Conservation (phyloP, 2,329 filamentous ascomycete genomes). For the Bertia moriformis region DNA sequence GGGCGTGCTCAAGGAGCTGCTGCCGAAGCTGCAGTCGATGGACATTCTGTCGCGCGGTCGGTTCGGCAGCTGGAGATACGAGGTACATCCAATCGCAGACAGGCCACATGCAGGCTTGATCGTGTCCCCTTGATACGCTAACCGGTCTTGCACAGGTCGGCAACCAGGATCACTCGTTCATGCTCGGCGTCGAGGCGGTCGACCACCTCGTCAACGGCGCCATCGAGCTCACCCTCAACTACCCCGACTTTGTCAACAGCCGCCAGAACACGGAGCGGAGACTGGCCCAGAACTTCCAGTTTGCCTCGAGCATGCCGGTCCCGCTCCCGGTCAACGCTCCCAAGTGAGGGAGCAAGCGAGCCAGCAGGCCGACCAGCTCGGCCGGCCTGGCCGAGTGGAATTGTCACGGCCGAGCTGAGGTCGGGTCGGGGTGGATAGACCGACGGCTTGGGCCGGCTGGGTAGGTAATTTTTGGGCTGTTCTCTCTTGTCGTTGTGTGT, state of each 20-base stretch:
- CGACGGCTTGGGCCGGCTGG: too few species aligned
- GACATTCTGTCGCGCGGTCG: conserved; percentile 91
- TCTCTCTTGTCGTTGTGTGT: too few species aligned
- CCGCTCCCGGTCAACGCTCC: conserved; percentile 15
- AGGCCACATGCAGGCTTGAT: not conserved
- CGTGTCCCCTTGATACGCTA: not conserved
- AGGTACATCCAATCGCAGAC: conserved; percentile 35
- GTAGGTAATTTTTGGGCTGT: too few species aligned
- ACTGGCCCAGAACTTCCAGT: conserved; percentile 32
- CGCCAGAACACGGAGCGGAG: conserved; percentile 55
- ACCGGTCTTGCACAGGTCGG: conserved; percentile 32
- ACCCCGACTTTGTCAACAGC: conserved; percentile 86
- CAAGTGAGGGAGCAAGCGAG: too few species aligned
- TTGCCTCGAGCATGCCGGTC: conserved; percentile 16
- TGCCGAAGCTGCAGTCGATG: conserved; percentile 80
- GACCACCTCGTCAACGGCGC: conserved; percentile 82
- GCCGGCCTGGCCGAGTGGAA: too few species aligned
- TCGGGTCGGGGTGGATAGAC: too few species aligned
- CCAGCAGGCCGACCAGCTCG: too few species aligned
- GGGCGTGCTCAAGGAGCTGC: conserved; percentile 78
- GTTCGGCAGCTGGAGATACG: conserved; percentile 96
- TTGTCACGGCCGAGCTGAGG: too few species aligned
- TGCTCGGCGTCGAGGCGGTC: conserved; percentile 86
- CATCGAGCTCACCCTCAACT: conserved; percentile 85
- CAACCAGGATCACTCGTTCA: conserved; percentile 96